These are phyloP conservation scores for Alternaria sp. DNA, from an alignment of 2,329 filamentous ascomycete genomes.

Conservation along the genomic window DNA sequence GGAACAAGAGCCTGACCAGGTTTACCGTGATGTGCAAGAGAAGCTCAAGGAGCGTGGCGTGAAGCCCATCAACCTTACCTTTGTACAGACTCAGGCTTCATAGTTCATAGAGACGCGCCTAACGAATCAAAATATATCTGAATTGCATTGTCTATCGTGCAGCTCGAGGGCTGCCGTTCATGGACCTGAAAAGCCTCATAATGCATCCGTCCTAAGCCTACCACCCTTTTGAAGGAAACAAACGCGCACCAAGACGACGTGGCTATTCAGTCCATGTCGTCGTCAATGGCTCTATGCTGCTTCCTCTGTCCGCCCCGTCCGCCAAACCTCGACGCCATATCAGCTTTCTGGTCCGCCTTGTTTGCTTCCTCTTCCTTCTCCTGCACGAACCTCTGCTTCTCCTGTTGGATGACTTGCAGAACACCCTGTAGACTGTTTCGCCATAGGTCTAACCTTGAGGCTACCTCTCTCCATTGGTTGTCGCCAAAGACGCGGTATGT, in stretches of 20 bases:
- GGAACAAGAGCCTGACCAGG: conserved; percentile 70
- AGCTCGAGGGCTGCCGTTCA: conserved; percentile 43
- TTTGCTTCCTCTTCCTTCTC: conserved; percentile 80
- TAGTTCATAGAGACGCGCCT: conserved; percentile 9
- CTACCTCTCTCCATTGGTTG: conserved; percentile 97
- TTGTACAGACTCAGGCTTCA: conserved; percentile 38
- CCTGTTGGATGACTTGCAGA: conserved; percentile 76
- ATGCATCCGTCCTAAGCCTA: conserved; percentile 41
- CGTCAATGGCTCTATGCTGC: conserved; percentile 48
- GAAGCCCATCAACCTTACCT: conserved; percentile 43
- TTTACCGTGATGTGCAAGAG: conserved; percentile 63
- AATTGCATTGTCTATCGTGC: conserved; percentile 46
- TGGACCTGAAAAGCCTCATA: conserved; percentile 41
- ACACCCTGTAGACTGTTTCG: conserved; percentile 81
- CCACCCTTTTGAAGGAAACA: conserved; percentile 31
- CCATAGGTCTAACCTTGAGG: conserved; percentile 90
- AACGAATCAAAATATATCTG: conserved; percentile 25
- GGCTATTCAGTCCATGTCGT: conserved; percentile 46
- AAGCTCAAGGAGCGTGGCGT: conserved; percentile 48
- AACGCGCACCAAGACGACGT: conserved; percentile 15
- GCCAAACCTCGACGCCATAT: conserved; percentile 42
- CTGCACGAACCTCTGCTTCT: conserved; percentile 79
- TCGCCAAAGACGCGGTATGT: conserved; percentile 97
- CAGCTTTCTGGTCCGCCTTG: conserved; percentile 73
- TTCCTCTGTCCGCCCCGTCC: conserved; percentile 35